Conservation (phyloP, 1,284 basidiomycete species). For the Tylopilus sp. region DNA sequence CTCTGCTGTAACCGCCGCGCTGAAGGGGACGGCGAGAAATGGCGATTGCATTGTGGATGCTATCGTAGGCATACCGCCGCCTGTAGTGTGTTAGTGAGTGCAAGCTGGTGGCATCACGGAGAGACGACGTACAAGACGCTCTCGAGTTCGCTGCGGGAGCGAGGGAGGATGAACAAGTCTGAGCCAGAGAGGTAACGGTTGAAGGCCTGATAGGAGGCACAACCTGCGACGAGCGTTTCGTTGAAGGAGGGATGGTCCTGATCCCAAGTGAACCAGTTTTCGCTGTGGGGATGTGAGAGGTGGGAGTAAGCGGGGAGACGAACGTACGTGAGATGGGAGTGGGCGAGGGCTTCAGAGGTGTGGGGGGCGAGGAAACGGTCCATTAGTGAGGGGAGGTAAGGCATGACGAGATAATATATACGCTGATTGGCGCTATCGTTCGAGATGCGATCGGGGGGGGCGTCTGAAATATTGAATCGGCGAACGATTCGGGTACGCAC, state of each 20-base stretch:
- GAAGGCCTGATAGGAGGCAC: conserved; percentile 61
- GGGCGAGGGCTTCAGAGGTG: conserved; percentile 68
- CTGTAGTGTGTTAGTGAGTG: conserved; percentile 36
- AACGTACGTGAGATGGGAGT: conserved; percentile 63
- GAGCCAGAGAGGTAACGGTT: conserved; percentile 55
- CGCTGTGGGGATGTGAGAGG: conserved; percentile 38
- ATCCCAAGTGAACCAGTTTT: conserved; percentile 66
- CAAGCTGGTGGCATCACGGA: not conserved
- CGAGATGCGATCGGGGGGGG: not conserved
- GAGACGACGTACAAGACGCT: conserved; percentile 56
- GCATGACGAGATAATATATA: conserved; percentile 5
- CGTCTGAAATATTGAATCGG: conserved; percentile 10
- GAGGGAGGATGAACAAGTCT: conserved; percentile 68
- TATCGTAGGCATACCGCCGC: conserved; percentile 69
- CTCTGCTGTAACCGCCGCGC: conserved; percentile 70
- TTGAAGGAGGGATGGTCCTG: conserved; percentile 62
- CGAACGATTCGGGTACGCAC: conserved; percentile 15
- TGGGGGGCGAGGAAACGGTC: conserved; percentile 70
- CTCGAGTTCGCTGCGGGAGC: conserved; percentile 61
- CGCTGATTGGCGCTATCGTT: conserved; percentile 16
- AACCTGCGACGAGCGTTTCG: conserved; percentile 69
- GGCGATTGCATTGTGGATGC: conserved; percentile 75
- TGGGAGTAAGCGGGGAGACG: not conserved
- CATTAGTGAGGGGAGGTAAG: conserved; percentile 32
- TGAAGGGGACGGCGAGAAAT: conserved; percentile 60